Conservation (phyloP, 108 stramenopile genomes). For the Nitzschia sp. region DNA sequence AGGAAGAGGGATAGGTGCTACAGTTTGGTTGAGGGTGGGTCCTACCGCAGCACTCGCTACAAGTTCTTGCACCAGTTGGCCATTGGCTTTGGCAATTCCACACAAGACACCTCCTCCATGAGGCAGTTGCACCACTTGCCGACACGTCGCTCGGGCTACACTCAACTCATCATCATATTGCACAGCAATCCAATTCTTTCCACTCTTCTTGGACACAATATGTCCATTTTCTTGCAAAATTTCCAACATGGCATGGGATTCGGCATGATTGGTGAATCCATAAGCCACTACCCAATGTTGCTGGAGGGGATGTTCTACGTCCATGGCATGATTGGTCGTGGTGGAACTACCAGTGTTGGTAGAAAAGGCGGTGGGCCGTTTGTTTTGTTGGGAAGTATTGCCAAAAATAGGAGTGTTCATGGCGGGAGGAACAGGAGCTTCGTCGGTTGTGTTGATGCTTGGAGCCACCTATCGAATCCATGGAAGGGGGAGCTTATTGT, state of each 20-base stretch:
- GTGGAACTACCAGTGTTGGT: too few relatives aligned
- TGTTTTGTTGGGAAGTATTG: too few relatives aligned
- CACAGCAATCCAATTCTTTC: conserved; percentile 17
- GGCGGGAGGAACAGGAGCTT: too few relatives aligned
- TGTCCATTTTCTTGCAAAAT: conserved; percentile 9
- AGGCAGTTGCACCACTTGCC: conserved; percentile 1
- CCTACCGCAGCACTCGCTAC: background rate
- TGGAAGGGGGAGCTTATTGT: too few relatives aligned
- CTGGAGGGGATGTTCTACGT: too few relatives aligned
- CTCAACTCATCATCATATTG: conserved; percentile 3
- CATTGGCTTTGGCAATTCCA: conserved; percentile 1
- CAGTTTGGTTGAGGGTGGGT: background rate
- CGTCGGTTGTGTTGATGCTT: too few relatives aligned
- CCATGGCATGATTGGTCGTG: too few relatives aligned
- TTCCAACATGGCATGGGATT: conserved; percentile 1
- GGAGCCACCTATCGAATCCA: too few relatives aligned
- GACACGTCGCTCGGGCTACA: background rate
- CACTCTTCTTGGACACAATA: conserved; percentile 8
- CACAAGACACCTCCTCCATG: conserved; percentile 3
- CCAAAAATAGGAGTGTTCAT: too few relatives aligned
- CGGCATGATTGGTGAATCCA: conserved; percentile 11
- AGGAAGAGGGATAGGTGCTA: too few relatives aligned
- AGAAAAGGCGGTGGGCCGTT: too few relatives aligned
- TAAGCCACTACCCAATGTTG: conserved; percentile 16
- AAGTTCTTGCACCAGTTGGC: conserved; percentile 2